Conservation (phyloP, 225 moss, liverwort and hornwort genomes). For the Straminergon stramineum region DNA sequence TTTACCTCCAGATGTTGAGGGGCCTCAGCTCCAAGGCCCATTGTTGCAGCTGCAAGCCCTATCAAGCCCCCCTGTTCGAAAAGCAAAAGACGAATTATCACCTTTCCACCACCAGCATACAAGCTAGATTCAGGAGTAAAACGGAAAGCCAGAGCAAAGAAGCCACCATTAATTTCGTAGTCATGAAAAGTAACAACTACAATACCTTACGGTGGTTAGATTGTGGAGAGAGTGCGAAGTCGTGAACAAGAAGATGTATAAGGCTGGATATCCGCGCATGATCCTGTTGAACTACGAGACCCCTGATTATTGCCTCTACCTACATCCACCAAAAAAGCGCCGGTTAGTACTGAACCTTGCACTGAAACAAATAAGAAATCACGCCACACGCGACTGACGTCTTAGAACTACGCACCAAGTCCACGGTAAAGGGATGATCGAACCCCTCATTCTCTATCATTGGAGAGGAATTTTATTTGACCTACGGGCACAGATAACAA, state of each 20-base stretch:
- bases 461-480: neutral
- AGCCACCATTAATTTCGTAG: neutral
- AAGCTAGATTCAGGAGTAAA: neutral
- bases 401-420: neutral
- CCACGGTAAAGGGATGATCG: neutral
- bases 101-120: neutral
- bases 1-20: conserved; percentile 84
- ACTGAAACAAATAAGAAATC: neutral
- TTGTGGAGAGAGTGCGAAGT: conserved; percentile 81
- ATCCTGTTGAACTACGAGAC: conserved; percentile 61
- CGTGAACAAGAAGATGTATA: conserved; percentile 57
- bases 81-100: neutral
- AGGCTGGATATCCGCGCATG: conserved; percentile 75
- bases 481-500: neutral
- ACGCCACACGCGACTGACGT: neutral
- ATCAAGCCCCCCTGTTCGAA: conserved; percentile 80
- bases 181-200: neutral
- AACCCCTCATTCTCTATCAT: neutral
- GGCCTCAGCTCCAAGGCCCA: conserved; percentile 85
- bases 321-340: conserved; percentile 5
- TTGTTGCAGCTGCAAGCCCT: conserved; percentile 92
- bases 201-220: conserved; percentile 92
- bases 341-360: neutral
- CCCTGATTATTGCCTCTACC: conserved; percentile 89
- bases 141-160: neutral